A percentile compares a stretch with the other conserved stretches of the same genome.
Evolutionary conservation across 495 filamentous ascomycete species (phyloP).

Genomic region (Poronia punctata): DNA sequence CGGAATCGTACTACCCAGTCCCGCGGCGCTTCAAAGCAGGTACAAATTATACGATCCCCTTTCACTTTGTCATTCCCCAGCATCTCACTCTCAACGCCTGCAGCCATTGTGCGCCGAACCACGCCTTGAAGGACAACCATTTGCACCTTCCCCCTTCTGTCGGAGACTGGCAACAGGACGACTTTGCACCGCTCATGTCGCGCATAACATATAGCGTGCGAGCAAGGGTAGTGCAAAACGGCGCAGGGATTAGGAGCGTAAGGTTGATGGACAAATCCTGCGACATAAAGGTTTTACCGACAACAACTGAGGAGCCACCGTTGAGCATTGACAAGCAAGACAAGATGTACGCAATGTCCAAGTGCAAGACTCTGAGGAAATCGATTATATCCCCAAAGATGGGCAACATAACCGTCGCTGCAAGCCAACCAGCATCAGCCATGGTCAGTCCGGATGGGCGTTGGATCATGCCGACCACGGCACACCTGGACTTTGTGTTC

Average conservation of each 20-base stretch:
- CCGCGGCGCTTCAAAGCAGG: constrained; percentile 62
- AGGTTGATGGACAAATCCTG: constrained; percentile 43
- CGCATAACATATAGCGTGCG: constrained; percentile 68
- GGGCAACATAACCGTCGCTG: constrained; percentile 65
- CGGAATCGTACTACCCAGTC: constrained; percentile 59
- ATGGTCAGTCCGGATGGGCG: constrained; percentile 46
- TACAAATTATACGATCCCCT: constrained; percentile 65
- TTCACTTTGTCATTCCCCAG: constrained; percentile 79
- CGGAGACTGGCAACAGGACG: constrained; percentile 68
- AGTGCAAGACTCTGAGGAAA: constrained; percentile 71
- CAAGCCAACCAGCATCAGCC: constrained; percentile 65
- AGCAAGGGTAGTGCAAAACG: constrained; percentile 42
- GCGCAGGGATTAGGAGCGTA: constrained; percentile 15
- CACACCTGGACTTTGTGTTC: constrained; percentile 66
- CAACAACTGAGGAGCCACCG: constrained; percentile 66
- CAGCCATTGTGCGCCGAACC: constrained; percentile 38
- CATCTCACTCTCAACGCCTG: constrained; percentile 55
- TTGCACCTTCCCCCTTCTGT: constrained; percentile 73
- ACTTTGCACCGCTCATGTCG: constrained; percentile 77
- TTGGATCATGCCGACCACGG: constrained; percentile 47
- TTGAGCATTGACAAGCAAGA: constrained; percentile 54
- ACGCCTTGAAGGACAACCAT: constrained; percentile 63
- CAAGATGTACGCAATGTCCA: constrained; percentile 58
- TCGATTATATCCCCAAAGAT: constrained; percentile 71
- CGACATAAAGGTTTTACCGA: constrained; percentile 73